Evolutionary conservation across 345 rosid species (phyloP).

Genomic region (Salix koriyanagi): DNA sequence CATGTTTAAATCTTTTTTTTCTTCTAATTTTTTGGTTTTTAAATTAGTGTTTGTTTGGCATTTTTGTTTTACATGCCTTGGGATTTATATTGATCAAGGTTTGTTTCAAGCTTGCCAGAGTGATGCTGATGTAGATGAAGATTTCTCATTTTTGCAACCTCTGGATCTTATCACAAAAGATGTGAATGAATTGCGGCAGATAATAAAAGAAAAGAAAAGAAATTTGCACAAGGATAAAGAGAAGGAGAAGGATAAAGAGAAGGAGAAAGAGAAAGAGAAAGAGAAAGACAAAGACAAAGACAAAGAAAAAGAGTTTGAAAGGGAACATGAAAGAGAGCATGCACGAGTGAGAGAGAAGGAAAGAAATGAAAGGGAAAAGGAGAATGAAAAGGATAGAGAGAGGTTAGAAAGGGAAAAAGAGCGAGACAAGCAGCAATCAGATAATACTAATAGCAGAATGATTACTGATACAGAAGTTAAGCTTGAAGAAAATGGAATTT

Average conservation of each 20-base stretch:
- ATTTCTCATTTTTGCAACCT: constrained; percentile 93
- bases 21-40: constrained; percentile 1
- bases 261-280: background rate
- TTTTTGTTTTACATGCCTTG: constrained; percentile 4
- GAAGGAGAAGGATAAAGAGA: background rate
- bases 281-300: constrained; percentile 11
- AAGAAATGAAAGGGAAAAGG: constrained; percentile 61
- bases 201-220: constrained; percentile 74
- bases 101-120: constrained; percentile 52
- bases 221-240: constrained; percentile 51
- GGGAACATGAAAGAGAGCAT: constrained; percentile 57
- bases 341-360: constrained; percentile 66
- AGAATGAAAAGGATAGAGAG: constrained; percentile 50
- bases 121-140: constrained; percentile 81
- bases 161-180: constrained; percentile 92
- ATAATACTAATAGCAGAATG: constrained; percentile 46
- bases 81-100: constrained; percentile 28
- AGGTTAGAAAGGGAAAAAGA: constrained; percentile 56
- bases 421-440: constrained; percentile 60
- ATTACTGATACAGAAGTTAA: constrained; percentile 49
- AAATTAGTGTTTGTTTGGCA: background rate
- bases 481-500: constrained; percentile 54
- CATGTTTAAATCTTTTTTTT: constrained; percentile 19
- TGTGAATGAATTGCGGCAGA: constrained; percentile 65
- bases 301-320: constrained; percentile 42